Evolutionary conservation across 805 yeast genomes (phyloP).

Genomic region (Ogataea dorogensis): DNA sequence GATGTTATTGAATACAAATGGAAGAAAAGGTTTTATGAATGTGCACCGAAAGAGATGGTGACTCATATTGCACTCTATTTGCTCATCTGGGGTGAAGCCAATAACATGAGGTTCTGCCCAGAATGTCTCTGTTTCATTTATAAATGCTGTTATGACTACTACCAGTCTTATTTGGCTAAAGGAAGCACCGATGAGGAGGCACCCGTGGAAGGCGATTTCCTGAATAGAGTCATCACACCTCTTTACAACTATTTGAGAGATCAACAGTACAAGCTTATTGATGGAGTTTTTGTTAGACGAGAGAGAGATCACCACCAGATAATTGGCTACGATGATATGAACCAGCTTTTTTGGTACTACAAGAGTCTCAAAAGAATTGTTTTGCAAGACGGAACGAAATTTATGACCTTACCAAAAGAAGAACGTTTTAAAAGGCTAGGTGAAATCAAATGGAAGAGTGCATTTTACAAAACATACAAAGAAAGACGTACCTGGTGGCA

Average conservation of each 20-base stretch:
- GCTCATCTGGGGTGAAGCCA: conserved; percentile 77
- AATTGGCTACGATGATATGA: conserved; percentile 56
- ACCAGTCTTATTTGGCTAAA: conserved; percentile 37
- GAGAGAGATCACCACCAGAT: conserved; percentile 67
- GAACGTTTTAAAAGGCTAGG: conserved; percentile 35
- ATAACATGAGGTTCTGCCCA: conserved; percentile 55
- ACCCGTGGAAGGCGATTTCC: conserved; percentile 30
- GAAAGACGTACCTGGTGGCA: conserved; percentile 53
- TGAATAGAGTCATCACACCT: conserved; percentile 45
- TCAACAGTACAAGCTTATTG: conserved; percentile 60
- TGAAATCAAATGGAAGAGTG: conserved; percentile 40
- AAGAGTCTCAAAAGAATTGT: conserved; percentile 36
- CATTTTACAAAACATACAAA: conserved; percentile 44
- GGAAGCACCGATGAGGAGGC: conserved; percentile 5
- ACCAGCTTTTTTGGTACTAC: conserved; percentile 51
- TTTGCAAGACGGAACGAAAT: conserved; percentile 33
- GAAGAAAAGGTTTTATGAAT: conserved; percentile 60
- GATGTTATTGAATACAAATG: conserved; percentile 83
- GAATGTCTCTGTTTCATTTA: conserved; percentile 53
- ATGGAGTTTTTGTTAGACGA: conserved; percentile 57
- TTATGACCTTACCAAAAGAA: conserved; percentile 32
- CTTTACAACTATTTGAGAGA: conserved; percentile 57
- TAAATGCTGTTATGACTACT: conserved; percentile 54
- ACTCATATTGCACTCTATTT: conserved; percentile 63
- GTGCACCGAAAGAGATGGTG: conserved; percentile 55